These are phyloP conservation scores for Globisporangium paddicum DNA, from an alignment of 352 stramenopile genomes.

Conservation along the genomic window DNA sequence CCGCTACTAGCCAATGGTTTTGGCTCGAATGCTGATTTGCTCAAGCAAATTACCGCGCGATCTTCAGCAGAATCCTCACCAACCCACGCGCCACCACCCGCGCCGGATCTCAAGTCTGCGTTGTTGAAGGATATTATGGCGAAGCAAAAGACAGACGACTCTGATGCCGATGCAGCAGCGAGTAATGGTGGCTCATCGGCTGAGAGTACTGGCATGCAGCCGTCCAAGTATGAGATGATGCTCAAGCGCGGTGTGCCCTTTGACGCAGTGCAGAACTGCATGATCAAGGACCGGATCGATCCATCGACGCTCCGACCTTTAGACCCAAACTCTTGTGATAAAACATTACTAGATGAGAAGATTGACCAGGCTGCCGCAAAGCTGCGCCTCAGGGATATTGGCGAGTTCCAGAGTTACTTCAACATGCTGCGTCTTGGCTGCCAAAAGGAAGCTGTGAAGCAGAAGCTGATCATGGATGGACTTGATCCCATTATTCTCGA, in stretches of 20 bases:
- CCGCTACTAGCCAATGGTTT: neutral
- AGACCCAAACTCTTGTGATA: constrained; percentile 1
- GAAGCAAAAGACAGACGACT: neutral
- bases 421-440: constrained; percentile 93
- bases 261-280: constrained; percentile 69
- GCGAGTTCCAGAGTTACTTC: constrained; percentile 88
- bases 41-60: neutral
- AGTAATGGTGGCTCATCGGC: neutral
- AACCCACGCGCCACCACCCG: neutral
- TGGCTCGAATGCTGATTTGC: neutral
- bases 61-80: neutral
- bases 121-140: constrained; percentile 1
- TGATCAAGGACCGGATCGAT: constrained; percentile 60
- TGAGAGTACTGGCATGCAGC: neutral
- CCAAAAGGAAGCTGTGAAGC: constrained; percentile 83
- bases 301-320: constrained; percentile 23
- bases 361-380: neutral
- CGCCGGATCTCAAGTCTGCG: constrained; percentile 8
- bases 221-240: constrained; percentile 58
- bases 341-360: neutral
- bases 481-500: constrained; percentile 66
- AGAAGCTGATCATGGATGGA: constrained; percentile 91
- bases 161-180: neutral
- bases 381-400: constrained; percentile 50
- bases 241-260: constrained; percentile 64